A percentile compares a stretch with the other conserved stretches of the same genome.
Conservation (phyloP, 495 filamentous ascomycete species). For the Venustampulla echinocandica region DNA sequence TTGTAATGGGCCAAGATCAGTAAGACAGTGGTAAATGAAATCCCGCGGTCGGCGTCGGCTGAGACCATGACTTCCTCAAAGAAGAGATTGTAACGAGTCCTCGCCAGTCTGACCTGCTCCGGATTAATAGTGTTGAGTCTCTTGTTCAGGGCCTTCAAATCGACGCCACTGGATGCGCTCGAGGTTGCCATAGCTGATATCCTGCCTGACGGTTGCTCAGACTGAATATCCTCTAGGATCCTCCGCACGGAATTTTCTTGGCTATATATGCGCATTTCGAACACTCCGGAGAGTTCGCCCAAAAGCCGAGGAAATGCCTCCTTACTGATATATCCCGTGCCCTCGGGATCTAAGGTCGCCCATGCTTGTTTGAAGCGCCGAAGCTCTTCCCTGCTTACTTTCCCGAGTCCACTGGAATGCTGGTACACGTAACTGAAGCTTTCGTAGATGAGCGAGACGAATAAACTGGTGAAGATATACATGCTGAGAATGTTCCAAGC, state of each 20-base stretch:
- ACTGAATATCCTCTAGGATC: constrained; percentile 74
- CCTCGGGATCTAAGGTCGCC: constrained; percentile 87
- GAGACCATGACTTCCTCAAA: constrained; percentile 96
- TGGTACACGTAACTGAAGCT: constrained; percentile 99
- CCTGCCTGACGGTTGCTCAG: constrained; percentile 42
- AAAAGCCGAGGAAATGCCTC: constrained; percentile 85
- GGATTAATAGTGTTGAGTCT: constrained; percentile 72
- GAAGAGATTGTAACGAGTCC: constrained; percentile 78
- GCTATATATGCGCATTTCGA: constrained; percentile 96
- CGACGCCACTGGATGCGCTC: constrained; percentile 52
- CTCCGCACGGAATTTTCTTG: constrained; percentile 73
- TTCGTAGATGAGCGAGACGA: constrained; percentile 97
- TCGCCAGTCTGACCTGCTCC: constrained; percentile 57
- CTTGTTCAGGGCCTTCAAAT: constrained; percentile 65
- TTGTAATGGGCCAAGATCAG: constrained; percentile 99
- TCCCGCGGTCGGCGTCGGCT: constrained; percentile 75
- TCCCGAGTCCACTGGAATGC: constrained; percentile 75
- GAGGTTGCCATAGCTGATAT: constrained; percentile 44
- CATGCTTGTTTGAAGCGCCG: constrained; percentile 97
- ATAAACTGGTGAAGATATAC: constrained; percentile 99
- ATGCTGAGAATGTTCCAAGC: constrained; percentile 99
- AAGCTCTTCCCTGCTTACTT: constrained; percentile 83
- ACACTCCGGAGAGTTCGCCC: constrained; percentile 86
- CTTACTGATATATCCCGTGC: constrained; percentile 84
- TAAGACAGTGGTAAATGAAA: constrained; percentile 87